These are phyloP conservation scores for Aureoboletus auriporus DNA, from an alignment of 768 basidiomycete genomes.

Conservation along the genomic window DNA sequence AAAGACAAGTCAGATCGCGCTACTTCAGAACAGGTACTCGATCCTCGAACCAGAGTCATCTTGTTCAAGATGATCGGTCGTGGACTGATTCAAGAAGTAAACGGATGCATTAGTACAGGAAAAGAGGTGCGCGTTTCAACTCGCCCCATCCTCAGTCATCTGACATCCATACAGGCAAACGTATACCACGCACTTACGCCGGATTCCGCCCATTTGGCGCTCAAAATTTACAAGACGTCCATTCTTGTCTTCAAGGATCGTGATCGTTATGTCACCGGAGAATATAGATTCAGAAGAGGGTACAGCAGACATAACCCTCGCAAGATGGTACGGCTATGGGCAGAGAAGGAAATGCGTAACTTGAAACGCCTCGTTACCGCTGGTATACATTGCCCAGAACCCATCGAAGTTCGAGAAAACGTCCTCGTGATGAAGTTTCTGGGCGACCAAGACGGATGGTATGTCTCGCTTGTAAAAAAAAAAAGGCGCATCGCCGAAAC, in stretches of 20 bases:
- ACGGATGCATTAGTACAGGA: conserved; percentile 95
- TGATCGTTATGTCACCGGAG: conserved; percentile 94
- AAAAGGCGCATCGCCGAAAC: not conserved
- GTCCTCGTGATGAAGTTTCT: conserved; percentile 95
- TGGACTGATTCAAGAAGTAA: conserved; percentile 83
- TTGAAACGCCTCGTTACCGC: conserved; percentile 79
- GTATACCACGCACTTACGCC: conserved; percentile 86
- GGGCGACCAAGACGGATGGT: conserved; percentile 81
- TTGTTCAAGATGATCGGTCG: conserved; percentile 95
- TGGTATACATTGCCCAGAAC: conserved; percentile 83
- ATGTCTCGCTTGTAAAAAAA: conserved; percentile 25
- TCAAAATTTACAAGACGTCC: conserved; percentile 98
- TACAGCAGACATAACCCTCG: conserved; percentile 89
- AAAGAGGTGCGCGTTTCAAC: conserved; percentile 69
- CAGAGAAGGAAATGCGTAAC: conserved; percentile 99
- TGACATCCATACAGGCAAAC: conserved; percentile 65
- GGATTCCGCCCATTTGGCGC: conserved; percentile 62
- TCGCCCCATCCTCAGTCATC: not conserved
- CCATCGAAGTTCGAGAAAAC: conserved; percentile 92
- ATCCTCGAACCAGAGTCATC: conserved; percentile 91
- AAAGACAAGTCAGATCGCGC: conserved; percentile 98
- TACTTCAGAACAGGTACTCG: conserved; percentile 94
- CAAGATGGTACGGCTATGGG: conserved; percentile 99
- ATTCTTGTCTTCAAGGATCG: conserved; percentile 97
- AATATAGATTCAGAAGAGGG: conserved; percentile 90